phyloP scores from a whole-genome alignment of 345 rosid genomes.

The Rhodamnia rubescens region DNA sequence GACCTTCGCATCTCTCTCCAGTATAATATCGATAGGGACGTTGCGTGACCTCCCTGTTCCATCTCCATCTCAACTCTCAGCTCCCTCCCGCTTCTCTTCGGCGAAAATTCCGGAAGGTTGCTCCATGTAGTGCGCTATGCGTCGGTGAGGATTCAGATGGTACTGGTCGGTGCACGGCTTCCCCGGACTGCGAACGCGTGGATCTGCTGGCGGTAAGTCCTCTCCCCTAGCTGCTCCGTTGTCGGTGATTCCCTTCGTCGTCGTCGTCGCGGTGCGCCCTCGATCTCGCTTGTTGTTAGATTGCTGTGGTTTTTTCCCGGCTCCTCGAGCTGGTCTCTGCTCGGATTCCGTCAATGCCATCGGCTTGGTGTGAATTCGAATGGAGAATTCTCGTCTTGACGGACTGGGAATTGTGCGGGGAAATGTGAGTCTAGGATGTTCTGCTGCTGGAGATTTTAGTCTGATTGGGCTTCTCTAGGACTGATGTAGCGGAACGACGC shows the following conservation, averaged over 20 bases:
- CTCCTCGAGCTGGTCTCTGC: background rate
- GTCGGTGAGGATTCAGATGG: background rate
- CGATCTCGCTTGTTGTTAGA: background rate
- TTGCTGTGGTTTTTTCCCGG: background rate
- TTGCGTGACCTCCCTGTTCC: background rate
- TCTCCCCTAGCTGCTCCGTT: background rate
- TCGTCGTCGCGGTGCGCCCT: background rate
- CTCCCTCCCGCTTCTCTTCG: background rate
- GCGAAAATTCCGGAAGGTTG: background rate
- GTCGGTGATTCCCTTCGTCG: background rate
- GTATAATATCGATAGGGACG: background rate
- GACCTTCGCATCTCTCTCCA: background rate
- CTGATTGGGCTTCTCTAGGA: background rate
- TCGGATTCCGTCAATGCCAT: background rate
- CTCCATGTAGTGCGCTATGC: background rate
- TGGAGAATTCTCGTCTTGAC: background rate
- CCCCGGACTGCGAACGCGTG: background rate
- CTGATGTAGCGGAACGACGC: background rate
- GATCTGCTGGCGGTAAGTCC: slow-evolving; percentile 6
- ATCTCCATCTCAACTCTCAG: background rate
- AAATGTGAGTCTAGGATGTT: background rate
- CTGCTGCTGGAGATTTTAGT: background rate
- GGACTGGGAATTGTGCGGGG: background rate
- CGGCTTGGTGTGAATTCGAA: background rate
- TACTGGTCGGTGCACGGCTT: background rate